Percentiles rank a stretch among this genome's conserved stretches.
phyloP scores from a whole-genome alignment of 2,329 filamentous ascomycete genomes.

The Zalaria sp. region DNA sequence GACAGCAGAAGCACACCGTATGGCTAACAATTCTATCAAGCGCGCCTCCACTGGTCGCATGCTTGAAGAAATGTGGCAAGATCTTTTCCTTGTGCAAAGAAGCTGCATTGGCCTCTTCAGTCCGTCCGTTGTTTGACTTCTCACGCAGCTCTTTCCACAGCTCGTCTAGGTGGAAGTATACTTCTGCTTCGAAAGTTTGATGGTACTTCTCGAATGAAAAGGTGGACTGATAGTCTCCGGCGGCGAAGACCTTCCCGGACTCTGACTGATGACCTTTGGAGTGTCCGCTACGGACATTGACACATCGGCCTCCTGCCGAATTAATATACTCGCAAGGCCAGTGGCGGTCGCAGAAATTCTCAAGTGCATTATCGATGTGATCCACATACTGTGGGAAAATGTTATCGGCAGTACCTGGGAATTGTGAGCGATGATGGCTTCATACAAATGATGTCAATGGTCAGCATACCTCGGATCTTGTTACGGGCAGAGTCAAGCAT shows the following conservation, averaged over 20 bases:
- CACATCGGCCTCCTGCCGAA: slow-evolving; percentile 14
- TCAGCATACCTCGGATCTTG: no score
- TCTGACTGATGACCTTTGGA: slow-evolving; percentile 31
- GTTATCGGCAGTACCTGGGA: slow-evolving; percentile 10
- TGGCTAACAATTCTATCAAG: slow-evolving; percentile 21
- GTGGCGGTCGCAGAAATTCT: slow-evolving; percentile 24
- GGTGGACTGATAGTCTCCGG: slow-evolving; percentile 25
- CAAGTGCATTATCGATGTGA: slow-evolving; percentile 19
- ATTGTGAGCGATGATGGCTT: not conserved
- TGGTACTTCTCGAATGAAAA: slow-evolving; percentile 18
- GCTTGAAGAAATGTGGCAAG: slow-evolving; percentile 22
- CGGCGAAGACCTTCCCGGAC: slow-evolving; percentile 27
- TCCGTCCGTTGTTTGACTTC: slow-evolving; percentile 3
- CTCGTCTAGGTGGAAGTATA: slow-evolving; percentile 10
- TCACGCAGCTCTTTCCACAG: slow-evolving; percentile 6
- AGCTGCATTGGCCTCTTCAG: slow-evolving; percentile 14
- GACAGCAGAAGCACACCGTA: slow-evolving; percentile 32
- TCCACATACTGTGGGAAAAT: slow-evolving; percentile 21
- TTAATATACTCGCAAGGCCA: slow-evolving; percentile 26
- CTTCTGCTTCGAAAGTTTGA: slow-evolving; percentile 15
- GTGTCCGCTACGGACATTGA: slow-evolving; percentile 24
- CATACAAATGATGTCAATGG: no score
- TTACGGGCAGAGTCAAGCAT: no score
- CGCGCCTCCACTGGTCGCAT: no score
- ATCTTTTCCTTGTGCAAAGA: slow-evolving; percentile 15